Evolutionary conservation across 768 basidiomycete genomes (phyloP), one percentile per base, ranked within the genome.

Genomic region (Atractiella rhizophila): DNA sequence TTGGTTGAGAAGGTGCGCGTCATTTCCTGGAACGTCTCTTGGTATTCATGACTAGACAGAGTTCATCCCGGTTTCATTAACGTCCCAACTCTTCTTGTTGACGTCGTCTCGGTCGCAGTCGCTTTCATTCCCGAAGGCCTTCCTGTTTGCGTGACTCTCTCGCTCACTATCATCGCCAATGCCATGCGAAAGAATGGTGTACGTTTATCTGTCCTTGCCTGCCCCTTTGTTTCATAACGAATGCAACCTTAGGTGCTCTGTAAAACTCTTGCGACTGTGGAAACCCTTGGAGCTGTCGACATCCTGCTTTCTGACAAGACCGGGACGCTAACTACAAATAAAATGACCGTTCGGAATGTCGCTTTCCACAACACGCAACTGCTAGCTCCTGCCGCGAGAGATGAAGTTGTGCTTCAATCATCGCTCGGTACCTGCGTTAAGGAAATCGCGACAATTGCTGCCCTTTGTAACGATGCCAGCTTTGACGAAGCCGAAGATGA

Each of bases 281-380:
- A 76, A 54, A 70, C 69, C 6, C 61, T 76, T 5, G 73, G 74
- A 6, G 63, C 67, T 8, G 70, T 74, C 52, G 67, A 68, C 40
- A 65, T 68, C 27, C 42, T 71, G 18, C 67, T 67, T 50, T 65
- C 66, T 5, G 70, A 74, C 51, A 74, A 74, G 45, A 70, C 70
- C 0, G 69, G 71, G 12, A 71, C 69, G 0, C 57, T 74, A 16
- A 73, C 72, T 1, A 63, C 66, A 51, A 71, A 71, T 52, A 62
- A 57, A 45, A 71, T 73, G 70, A 60, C 66, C 10, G 69, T 66
- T 32, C 64, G 66, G 23, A 65, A 66, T 33, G 57, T 64, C 27
- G 58, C 56, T 35, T 57, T 55, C 44, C 60, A 52, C 56, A 55
- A 38, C 21, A 13, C 8, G 4, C 28, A 18, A 35, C 15, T 25